Evolutionary conservation across 2,329 filamentous ascomycete genomes (phyloP), one percentile per base, ranked within the genome.

Genomic region (Exophiala lecanii-corni): DNA sequence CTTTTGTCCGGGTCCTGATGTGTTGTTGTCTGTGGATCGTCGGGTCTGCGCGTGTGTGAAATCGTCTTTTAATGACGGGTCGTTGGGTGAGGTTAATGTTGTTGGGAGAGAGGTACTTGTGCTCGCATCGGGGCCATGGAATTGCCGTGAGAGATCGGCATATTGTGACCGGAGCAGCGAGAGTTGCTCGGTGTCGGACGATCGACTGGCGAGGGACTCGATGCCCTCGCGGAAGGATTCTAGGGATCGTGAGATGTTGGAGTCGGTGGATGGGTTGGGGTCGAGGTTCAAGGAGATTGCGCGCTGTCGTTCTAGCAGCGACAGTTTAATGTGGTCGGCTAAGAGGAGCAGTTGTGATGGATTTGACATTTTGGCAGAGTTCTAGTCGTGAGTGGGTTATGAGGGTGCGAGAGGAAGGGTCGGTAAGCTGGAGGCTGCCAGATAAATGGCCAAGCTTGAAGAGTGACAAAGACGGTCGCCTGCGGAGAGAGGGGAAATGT

Each of bases 241-340:
- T 39, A 98, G 73, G 2, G 89, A 96, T 39, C 87, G 79, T 12
- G 86, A 85, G 55, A 97, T 89, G 63, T 94, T 86, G 30, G 84
- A 84, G 68, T 96, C 89, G 65, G 95, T 87, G 15, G 82, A 81
- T 5, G 49, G 47, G 61, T 84, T 84, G 38, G 79, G 79, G 46
- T 88, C 79, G 43, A 95, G 77, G 55, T 88, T 82, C 33, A 95
- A 76, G 10, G 81, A 85, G 57, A 87, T 80, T 36, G 89, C 88
- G 45, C 91, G 82, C 68, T 94, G 84, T 45, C 91, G 82, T 71
- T 97, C 92, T 18, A 97, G 81, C 12, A 98, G 76, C 10, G 89
- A 95, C 49, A 97, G 79, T 69, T 97, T 96, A 74, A 97, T 86
- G 67, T 97, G 91, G 69, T 98, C 92, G 59, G 89, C 88, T 45